Evolutionary conservation across 768 basidiomycete genomes (phyloP).

Genomic region (Lentinula sp.): DNA sequence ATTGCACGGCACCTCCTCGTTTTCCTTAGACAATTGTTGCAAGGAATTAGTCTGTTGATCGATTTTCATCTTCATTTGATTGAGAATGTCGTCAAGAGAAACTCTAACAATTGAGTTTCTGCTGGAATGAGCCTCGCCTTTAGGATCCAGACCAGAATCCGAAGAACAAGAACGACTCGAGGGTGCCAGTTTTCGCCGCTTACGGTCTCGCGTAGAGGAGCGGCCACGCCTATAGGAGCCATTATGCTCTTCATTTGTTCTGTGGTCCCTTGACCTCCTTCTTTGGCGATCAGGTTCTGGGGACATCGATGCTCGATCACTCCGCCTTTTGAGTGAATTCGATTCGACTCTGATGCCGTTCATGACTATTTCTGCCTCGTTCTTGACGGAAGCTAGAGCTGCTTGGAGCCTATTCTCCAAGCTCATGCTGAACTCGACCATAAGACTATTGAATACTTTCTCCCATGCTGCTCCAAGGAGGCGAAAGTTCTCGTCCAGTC

Average conservation of each 20-base stretch:
- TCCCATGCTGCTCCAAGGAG: conserved; percentile 42
- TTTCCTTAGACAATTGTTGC: conserved; percentile 37
- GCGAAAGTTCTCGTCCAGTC: conserved; percentile 29
- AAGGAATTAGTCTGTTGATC: conserved; percentile 41
- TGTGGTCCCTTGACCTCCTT: neutral
- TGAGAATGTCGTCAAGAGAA: conserved; percentile 27
- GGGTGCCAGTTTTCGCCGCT: neutral
- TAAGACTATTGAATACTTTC: conserved; percentile 35
- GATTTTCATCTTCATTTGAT: conserved; percentile 42
- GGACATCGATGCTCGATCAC: neutral
- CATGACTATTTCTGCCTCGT: conserved; percentile 19
- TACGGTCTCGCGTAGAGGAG: neutral
- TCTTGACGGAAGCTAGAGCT: conserved; percentile 26
- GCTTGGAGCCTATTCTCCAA: conserved; percentile 26
- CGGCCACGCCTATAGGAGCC: neutral
- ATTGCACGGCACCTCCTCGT: conserved; percentile 31
- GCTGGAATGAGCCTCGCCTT: neutral
- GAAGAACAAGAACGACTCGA: neutral
- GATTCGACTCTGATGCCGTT: conserved; percentile 6
- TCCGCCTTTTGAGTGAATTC: conserved; percentile 5
- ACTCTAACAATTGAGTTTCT: neutral
- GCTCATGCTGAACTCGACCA: conserved; percentile 31
- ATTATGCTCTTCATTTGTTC: neutral
- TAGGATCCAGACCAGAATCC: neutral
- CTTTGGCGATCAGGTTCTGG: neutral